phyloP scores from a whole-genome alignment of 2,329 filamentous ascomycete genomes.

The Daldinia sp. region DNA sequence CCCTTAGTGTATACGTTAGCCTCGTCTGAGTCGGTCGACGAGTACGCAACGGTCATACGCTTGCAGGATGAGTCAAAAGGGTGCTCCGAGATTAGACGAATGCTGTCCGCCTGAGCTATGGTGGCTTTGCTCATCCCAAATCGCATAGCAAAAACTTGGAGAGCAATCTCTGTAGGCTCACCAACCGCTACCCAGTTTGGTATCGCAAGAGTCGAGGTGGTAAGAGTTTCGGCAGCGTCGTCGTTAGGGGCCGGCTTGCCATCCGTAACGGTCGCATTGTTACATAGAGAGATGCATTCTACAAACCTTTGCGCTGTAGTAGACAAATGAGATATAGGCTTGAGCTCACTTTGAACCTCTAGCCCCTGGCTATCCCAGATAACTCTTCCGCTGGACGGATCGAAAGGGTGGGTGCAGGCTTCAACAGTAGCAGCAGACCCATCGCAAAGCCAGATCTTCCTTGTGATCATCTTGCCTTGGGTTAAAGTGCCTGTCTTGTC shows the following conservation, averaged over 20 bases:
- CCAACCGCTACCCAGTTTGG: slow-evolving; percentile 67
- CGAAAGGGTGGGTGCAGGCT: slow-evolving; percentile 65
- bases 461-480: slow-evolving; percentile 71
- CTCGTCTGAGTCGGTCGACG: slow-evolving; percentile 46
- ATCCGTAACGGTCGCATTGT: slow-evolving; percentile 62
- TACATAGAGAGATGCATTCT: slow-evolving; percentile 67
- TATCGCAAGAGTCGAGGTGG: slow-evolving; percentile 55
- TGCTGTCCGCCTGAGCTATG: slow-evolving; percentile 49
- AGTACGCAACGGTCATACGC: slow-evolving; percentile 76
- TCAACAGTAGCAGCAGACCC: slow-evolving; percentile 62
- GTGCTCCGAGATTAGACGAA: slow-evolving; percentile 67
- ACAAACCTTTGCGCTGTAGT: slow-evolving; percentile 57
- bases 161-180: slow-evolving; percentile 76
- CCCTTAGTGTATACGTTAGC: slow-evolving; percentile 64
- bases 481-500: slow-evolving; percentile 76
- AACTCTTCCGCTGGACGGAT: slow-evolving; percentile 65
- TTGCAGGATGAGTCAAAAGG: slow-evolving; percentile 79
- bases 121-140: slow-evolving; percentile 63
- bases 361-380: slow-evolving; percentile 52
- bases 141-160: slow-evolving; percentile 76
- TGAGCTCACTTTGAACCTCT: slow-evolving; percentile 32
- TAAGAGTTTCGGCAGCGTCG: slow-evolving; percentile 57
- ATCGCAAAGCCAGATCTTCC: slow-evolving; percentile 67
- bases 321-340: slow-evolving; percentile 38
- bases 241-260: slow-evolving; percentile 49